Evolutionary conservation across 225 moss, liverwort and hornwort genomes (phyloP).

Genomic region (Sphagnum contortum): DNA sequence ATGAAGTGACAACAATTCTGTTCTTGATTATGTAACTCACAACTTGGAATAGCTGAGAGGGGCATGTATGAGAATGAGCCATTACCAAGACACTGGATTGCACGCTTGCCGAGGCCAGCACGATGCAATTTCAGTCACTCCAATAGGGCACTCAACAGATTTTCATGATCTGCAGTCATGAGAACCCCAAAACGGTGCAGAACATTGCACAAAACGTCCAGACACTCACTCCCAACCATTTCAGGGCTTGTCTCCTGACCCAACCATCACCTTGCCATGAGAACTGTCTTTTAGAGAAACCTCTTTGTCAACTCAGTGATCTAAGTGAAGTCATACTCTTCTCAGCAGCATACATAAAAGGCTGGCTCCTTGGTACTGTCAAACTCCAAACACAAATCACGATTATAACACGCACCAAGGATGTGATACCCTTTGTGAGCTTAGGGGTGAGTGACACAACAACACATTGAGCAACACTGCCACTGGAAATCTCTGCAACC

Average conservation of each 20-base stretch:
- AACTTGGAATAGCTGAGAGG: too few relatives aligned
- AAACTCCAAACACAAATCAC: too few relatives aligned
- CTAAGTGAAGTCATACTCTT: too few relatives aligned
- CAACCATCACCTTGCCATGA: slow-evolving; percentile 10
- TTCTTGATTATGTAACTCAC: too few relatives aligned
- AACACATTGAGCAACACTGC: slow-evolving; percentile 84
- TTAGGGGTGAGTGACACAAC: slow-evolving; percentile 90
- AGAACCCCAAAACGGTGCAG: slow-evolving; percentile 95
- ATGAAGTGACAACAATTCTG: too few relatives aligned
- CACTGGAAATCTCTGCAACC: slow-evolving; percentile 90
- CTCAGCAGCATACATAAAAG: too few relatives aligned
- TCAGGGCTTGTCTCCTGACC: slow-evolving; percentile 92
- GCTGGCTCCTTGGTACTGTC: too few relatives aligned
- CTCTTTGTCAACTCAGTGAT: too few relatives aligned
- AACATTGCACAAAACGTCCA: slow-evolving; percentile 94
- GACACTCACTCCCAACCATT: slow-evolving; percentile 97
- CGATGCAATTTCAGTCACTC: slow-evolving; percentile 95
- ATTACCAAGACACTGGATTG: slow-evolving; percentile 98
- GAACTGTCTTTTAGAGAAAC: too few relatives aligned
- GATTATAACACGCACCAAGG: slow-evolving; percentile 28
- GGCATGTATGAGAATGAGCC: not conserved
- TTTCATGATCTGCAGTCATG: slow-evolving; percentile 94
- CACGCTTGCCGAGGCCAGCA: slow-evolving; percentile 95
- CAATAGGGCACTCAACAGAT: slow-evolving; percentile 73
- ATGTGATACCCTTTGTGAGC: slow-evolving; percentile 94